Percentiles rank a stretch among this genome's conserved stretches.
phyloP scores from a whole-genome alignment of 805 yeast genomes.

The Torulaspora microellipsoides region DNA sequence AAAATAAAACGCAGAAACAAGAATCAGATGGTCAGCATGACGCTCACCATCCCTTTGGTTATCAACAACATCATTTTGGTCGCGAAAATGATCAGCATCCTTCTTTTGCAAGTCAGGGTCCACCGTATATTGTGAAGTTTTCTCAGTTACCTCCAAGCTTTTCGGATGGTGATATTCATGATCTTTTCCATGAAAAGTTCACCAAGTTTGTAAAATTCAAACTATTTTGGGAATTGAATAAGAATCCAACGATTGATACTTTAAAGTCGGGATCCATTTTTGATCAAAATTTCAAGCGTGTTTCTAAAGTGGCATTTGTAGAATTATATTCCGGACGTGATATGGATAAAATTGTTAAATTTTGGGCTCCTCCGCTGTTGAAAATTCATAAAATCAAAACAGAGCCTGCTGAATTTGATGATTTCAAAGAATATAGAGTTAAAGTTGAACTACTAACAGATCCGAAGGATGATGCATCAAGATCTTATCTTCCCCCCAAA shows the following conservation, averaged over 20 bases:
- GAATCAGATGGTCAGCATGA: slow-evolving; percentile 2
- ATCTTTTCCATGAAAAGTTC: slow-evolving; percentile 59
- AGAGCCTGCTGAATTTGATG: slow-evolving; percentile 37
- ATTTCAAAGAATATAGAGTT: slow-evolving; percentile 36
- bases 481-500: slow-evolving; percentile 25
- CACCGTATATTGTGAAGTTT: slow-evolving; percentile 65
- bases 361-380: slow-evolving; percentile 31
- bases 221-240: slow-evolving; percentile 54
- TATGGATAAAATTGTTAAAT: slow-evolving; percentile 32
- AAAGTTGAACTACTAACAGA: slow-evolving; percentile 27
- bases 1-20: slow-evolving; percentile 14
- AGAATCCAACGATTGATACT: slow-evolving; percentile 63
- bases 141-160: slow-evolving; percentile 55
- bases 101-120: slow-evolving; percentile 27
- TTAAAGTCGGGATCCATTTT: slow-evolving; percentile 47
- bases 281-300: slow-evolving; percentile 58
- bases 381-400: slow-evolving; percentile 37
- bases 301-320: slow-evolving; percentile 34
- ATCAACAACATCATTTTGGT: slow-evolving; percentile 7
- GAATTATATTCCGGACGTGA: slow-evolving; percentile 47
- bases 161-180: slow-evolving; percentile 46
- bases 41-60: slow-evolving; percentile 13
- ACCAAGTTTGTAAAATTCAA: slow-evolving; percentile 56
- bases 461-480: slow-evolving; percentile 25
- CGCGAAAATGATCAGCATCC: slow-evolving; percentile 4